phyloP scores from a whole-genome alignment of 1,284 basidiomycete genomes.

The Neotropicomus parvogracilis region DNA sequence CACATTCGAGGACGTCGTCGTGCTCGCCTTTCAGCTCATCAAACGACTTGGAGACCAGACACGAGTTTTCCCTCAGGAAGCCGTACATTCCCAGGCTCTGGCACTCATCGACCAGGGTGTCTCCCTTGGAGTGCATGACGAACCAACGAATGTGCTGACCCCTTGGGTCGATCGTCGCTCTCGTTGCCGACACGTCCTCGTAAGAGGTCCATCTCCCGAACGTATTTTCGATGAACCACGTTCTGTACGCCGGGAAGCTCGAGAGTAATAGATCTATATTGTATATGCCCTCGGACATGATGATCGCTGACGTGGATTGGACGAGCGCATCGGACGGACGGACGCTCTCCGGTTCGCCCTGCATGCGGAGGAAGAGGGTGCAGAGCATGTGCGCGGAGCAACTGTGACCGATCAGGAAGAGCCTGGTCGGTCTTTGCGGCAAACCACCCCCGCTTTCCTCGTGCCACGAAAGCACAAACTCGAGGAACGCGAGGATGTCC shows the following conservation, averaged over 20 bases:
- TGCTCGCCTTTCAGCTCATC: constrained; percentile 52
- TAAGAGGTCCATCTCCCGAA: constrained; percentile 56
- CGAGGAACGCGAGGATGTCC: constrained; percentile 60
- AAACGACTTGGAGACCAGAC: constrained; percentile 40
- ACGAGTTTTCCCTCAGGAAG: constrained; percentile 44
- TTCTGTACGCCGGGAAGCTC: constrained; percentile 59
- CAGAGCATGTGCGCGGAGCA: constrained; percentile 78
- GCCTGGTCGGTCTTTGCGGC: constrained; percentile 23
- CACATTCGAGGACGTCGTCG: constrained; percentile 47
- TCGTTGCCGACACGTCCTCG: constrained; percentile 45
- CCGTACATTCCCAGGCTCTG: constrained; percentile 60
- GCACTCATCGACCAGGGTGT: constrained; percentile 58
- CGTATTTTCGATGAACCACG: constrained; percentile 61
- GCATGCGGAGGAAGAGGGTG: constrained; percentile 60
- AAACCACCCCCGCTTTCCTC: constrained; percentile 15
- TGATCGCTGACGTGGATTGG: constrained; percentile 48
- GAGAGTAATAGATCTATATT: constrained; percentile 61
- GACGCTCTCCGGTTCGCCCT: constrained; percentile 30
- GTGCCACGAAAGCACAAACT: constrained; percentile 45
- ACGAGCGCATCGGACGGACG: constrained; percentile 48
- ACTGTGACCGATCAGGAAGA: constrained; percentile 73
- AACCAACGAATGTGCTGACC: constrained; percentile 54
- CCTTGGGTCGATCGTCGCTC: constrained; percentile 36
- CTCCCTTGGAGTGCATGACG: constrained; percentile 69
- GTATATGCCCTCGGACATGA: constrained; percentile 73